These are phyloP conservation scores for Begonia masoniana DNA, from an alignment of 306 rosid genomes.

Conservation along the genomic window DNA sequence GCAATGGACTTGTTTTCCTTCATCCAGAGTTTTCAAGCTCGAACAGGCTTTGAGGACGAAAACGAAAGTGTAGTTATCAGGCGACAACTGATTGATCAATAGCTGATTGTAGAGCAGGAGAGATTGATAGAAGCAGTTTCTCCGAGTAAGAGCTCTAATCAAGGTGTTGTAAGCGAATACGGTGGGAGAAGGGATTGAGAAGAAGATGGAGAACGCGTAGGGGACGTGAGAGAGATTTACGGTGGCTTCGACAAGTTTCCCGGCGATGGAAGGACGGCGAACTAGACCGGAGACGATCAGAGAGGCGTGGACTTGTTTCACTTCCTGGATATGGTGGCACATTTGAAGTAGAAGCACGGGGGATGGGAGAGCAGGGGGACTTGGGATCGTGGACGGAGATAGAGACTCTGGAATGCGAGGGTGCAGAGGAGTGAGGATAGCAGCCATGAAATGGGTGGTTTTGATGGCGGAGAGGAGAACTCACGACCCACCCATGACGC, in stretches of 20 bases:
- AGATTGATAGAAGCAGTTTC: conserved; percentile 12
- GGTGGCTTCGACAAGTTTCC: conserved; percentile 34
- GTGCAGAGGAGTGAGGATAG: too few relatives aligned
- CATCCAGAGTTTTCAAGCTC: conserved; percentile 18
- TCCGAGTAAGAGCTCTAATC: conserved; percentile 23
- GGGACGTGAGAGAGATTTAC: conserved; percentile 12
- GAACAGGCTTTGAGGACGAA: conserved; percentile 42
- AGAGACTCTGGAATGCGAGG: too few relatives aligned
- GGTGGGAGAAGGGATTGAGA: conserved; percentile 21
- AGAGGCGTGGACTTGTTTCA: conserved; percentile 30
- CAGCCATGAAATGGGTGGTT: too few relatives aligned
- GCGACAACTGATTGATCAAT: conserved; percentile 15
- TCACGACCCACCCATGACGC: too few relatives aligned
- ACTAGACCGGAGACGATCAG: conserved; percentile 27
- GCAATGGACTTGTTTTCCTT: conserved; percentile 37
- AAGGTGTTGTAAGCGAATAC: conserved; percentile 31
- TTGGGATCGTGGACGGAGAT: too few relatives aligned
- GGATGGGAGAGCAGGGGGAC: conserved; percentile 10
- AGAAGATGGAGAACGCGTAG: conserved; percentile 20
- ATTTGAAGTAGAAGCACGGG: conserved; percentile 21
- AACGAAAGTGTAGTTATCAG: conserved; percentile 31
- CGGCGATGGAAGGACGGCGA: conserved; percentile 16
- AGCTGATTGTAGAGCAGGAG: conserved; percentile 19
- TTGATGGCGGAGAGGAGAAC: too few relatives aligned
- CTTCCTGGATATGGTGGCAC: conserved; percentile 21